phyloP scores from a whole-genome alignment of 106 monocot genomes.

The Dendrobium officinale region DNA sequence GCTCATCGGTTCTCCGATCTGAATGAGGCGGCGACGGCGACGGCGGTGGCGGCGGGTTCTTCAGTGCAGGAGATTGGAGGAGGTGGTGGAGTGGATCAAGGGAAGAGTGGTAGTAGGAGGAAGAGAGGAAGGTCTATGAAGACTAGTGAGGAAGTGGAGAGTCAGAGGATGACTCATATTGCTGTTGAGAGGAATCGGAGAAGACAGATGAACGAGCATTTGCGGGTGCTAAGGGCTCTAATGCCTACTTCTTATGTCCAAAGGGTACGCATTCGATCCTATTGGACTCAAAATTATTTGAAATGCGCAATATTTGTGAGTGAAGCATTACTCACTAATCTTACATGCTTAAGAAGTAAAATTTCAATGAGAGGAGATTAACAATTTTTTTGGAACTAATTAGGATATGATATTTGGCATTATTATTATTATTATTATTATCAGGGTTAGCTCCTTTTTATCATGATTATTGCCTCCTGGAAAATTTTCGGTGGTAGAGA shows the following conservation, averaged over 20 bases:
- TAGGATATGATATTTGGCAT: too few species aligned
- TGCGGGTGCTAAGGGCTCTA: conserved; percentile 57
- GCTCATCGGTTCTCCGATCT: conserved; percentile 10
- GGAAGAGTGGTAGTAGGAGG: conserved; percentile 23
- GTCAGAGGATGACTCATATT: conserved; percentile 91
- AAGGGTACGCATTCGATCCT: conserved; percentile 36
- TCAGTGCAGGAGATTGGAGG: neutral
- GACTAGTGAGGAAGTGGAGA: conserved; percentile 83
- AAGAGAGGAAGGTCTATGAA: conserved; percentile 58
- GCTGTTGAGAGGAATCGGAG: conserved; percentile 80
- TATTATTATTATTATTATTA: too few species aligned
- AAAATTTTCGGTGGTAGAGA: too few species aligned
- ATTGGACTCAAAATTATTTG: neutral
- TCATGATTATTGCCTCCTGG: too few species aligned
- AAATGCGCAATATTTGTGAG: too few species aligned
- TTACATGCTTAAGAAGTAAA: too few species aligned
- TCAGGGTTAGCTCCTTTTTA: too few species aligned
- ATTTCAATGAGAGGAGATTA: too few species aligned
- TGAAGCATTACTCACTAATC: too few species aligned
- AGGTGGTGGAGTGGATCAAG: neutral
- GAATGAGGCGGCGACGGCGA: neutral
- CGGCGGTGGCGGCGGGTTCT: neutral
- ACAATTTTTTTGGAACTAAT: too few species aligned
- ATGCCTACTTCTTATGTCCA: conserved; percentile 87
- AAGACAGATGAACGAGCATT: conserved; percentile 88